Evolutionary conservation across 2,329 filamentous ascomycete genomes (phyloP), one percentile per base, ranked within the genome.

Genomic region (Hypomyces rosellus): DNA sequence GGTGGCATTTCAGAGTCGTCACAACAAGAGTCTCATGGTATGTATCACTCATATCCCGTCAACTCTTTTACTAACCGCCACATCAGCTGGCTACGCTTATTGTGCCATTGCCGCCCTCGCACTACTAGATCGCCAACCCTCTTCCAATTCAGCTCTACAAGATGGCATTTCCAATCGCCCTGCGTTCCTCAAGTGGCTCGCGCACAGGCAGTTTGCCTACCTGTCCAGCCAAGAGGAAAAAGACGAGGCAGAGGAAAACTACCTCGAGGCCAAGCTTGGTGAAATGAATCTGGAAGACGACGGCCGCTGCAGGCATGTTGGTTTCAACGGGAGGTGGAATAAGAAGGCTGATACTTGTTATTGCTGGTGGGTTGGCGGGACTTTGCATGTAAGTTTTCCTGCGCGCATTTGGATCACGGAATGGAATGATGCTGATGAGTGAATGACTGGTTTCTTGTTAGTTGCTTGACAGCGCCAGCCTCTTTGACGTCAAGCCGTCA

Each of bases 321-420:
- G 91, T 9, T 90, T 95, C 70, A 96, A 95, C 61, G 93, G 93
- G 22, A 83, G 93, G 45, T 84, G 82, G 64, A 96, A 96, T 72
- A 99, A 99, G 68, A 78, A 85, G 44, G 87, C 88, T 9, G 93
- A 99, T 69, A 97, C 93, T 1, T 99, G 93, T 70, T 99, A 99
- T 67, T 86, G 83, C 18, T 99, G 92, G 75, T 99, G 93, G 93
- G 89, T 88, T 1, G 77, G 78, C 4, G 89, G 82, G 2, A 82
- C 89, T 1, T 63, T 81, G 1, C 59, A 63, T 47, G 73, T 77
- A 61, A 54, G 67, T 46, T 6, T n/a, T 43, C 2, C 3, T 20
- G 20, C 20, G 16, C 37, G 18, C 2, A n/a, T 34, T 34, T 14
- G 13, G n/a, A 7, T 18, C 5, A 20, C 8, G 9, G n/a, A 8